A percentile compares a stretch with the other conserved stretches of the same genome.
phyloP scores from a whole-genome alignment of 805 yeast species.

The Wickerhamiella azyma region DNA sequence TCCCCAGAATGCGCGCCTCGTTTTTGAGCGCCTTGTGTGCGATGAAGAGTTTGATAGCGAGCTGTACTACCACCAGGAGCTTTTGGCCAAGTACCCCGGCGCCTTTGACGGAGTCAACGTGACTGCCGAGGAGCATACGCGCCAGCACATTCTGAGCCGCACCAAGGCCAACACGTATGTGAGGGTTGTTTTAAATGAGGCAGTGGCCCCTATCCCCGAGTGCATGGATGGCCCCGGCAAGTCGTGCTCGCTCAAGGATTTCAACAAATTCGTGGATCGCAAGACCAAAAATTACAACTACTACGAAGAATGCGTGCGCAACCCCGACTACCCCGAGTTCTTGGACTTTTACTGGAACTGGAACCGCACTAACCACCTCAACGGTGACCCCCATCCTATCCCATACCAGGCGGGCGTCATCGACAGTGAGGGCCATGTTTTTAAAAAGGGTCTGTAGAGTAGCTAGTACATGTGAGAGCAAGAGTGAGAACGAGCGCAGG shows the following conservation, averaged over 20 bases:
- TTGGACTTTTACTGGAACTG: slow-evolving; percentile 21
- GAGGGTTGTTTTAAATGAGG: slow-evolving; percentile 39
- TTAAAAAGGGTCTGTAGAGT: background rate
- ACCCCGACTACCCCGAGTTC: slow-evolving; percentile 15
- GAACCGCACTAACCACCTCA: slow-evolving; percentile 16
- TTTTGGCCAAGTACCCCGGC: slow-evolving; percentile 13
- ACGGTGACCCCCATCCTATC: slow-evolving; percentile 11
- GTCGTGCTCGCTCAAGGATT: slow-evolving; percentile 28
- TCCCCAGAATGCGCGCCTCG: slow-evolving; percentile 23
- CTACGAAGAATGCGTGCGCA: slow-evolving; percentile 11
- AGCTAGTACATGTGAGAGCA: background rate
- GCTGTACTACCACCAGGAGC: slow-evolving; percentile 11
- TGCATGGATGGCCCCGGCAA: slow-evolving; percentile 42
- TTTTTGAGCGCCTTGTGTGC: slow-evolving; percentile 29
- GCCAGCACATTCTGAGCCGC: background rate
- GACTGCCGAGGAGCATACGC: slow-evolving; percentile 4
- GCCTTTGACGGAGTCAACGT: slow-evolving; percentile 16
- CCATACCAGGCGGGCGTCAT: slow-evolving; percentile 14
- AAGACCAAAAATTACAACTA: slow-evolving; percentile 9
- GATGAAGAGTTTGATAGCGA: slow-evolving; percentile 20
- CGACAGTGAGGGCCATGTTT: slow-evolving; percentile 8
- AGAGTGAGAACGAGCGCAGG: too few species aligned
- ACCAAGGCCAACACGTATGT: slow-evolving; percentile 28
- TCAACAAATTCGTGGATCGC: slow-evolving; percentile 13
- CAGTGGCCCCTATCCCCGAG: slow-evolving; percentile 36